Evolutionary conservation across 2,329 filamentous ascomycete genomes (phyloP).

Genomic region (Knoxdaviesia capensis): DNA sequence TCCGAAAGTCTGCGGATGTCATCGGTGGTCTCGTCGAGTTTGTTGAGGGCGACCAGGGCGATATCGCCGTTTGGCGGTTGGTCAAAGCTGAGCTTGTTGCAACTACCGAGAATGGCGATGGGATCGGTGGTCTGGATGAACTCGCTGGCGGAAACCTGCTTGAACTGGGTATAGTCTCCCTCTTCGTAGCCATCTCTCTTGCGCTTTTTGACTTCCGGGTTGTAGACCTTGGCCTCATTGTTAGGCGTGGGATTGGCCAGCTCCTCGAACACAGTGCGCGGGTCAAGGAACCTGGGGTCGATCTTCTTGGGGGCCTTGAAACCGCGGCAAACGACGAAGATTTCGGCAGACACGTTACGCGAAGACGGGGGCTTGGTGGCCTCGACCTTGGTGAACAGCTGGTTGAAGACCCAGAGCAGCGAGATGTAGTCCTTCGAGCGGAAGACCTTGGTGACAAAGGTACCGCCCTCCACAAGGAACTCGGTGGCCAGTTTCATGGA

Average conservation of each 20-base stretch:
- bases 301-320: constrained; percentile 90
- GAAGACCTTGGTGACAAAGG: constrained; percentile 95
- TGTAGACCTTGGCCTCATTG: constrained; percentile 95
- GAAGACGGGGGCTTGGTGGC: constrained; percentile 94
- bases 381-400: constrained; percentile 86
- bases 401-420: constrained; percentile 91
- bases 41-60: constrained; percentile 66
- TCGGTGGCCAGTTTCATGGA: constrained; percentile 87
- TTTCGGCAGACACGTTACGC: constrained; percentile 91
- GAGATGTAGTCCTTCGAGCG: constrained; percentile 93
- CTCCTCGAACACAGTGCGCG: constrained; percentile 80
- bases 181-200: constrained; percentile 97
- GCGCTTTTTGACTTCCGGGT: constrained; percentile 90
- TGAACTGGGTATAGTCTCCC: constrained; percentile 81
- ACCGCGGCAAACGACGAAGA: constrained; percentile 90
- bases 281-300: constrained; percentile 82
- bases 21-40: constrained; percentile 67
- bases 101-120: constrained; percentile 70
- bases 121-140: constrained; percentile 90
- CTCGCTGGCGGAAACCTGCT: constrained; percentile 71
- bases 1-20: constrained; percentile 63
- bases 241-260: constrained; percentile 71
- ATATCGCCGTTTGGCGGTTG: constrained; percentile 69
- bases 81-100: constrained; percentile 69
- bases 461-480: constrained; percentile 74